Percentiles rank a stretch among this genome's conserved stretches.
Evolutionary conservation across 2,329 filamentous ascomycete genomes (phyloP).

Genomic region (Herpomyces periplanetae): DNA sequence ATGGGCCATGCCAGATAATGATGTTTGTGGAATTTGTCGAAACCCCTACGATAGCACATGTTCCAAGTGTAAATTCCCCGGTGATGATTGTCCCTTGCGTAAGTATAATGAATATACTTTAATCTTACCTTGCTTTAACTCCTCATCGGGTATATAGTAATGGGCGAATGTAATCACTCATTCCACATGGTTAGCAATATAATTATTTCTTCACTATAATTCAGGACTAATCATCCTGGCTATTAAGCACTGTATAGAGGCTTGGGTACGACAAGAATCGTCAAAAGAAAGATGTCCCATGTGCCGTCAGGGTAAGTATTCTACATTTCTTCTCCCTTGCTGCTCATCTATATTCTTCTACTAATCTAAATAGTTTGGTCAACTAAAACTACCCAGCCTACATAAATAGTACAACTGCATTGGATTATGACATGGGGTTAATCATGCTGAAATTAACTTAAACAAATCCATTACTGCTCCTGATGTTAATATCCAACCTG

Average conservation of each 20-base stretch:
- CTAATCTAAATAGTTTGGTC: too few relatives aligned
- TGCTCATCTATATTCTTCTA: too few relatives aligned
- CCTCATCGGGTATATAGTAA: slow-evolving; percentile 16
- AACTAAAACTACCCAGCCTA: too few relatives aligned
- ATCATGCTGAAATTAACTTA: too few relatives aligned
- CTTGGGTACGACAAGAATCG: slow-evolving; percentile 82
- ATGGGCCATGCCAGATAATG: slow-evolving; percentile 65
- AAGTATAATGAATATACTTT: slow-evolving; percentile 8
- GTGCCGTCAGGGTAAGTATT: slow-evolving; percentile 48
- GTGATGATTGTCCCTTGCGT: slow-evolving; percentile 77
- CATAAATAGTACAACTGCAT: too few relatives aligned
- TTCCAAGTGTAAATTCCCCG: slow-evolving; percentile 86
- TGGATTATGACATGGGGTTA: too few relatives aligned
- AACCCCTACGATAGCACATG: slow-evolving; percentile 93
- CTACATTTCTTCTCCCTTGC: too few relatives aligned
- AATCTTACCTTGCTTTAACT: slow-evolving; percentile 1
- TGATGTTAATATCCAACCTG: too few relatives aligned
- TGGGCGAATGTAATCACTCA: slow-evolving; percentile 81
- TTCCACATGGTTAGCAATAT: slow-evolving; percentile 44
- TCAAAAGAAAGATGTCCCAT: slow-evolving; percentile 83
- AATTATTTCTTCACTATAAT: slow-evolving; percentile 1
- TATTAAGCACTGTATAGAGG: slow-evolving; percentile 51
- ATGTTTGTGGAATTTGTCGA: slow-evolving; percentile 92
- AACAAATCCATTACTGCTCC: too few relatives aligned
- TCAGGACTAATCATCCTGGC: slow-evolving; percentile 1